Evolutionary conservation across 371 early-diverging fungal genomes (phyloP), one percentile per base, ranked within the genome.

Genomic region (Apophysomyces variabilis): DNA sequence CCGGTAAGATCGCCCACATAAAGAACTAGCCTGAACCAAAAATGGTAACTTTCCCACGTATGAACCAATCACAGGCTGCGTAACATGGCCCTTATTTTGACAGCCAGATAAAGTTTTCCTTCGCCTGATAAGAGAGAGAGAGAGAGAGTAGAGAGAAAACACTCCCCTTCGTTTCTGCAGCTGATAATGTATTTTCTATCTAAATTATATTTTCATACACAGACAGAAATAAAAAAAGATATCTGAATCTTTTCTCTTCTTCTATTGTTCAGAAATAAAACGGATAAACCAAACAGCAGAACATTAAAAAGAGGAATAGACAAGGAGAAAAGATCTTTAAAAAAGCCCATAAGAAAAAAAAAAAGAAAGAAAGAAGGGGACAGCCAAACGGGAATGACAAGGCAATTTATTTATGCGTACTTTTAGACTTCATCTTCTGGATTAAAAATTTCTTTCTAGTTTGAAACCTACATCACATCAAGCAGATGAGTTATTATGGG

Each of bases 21-120:
- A 43, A 45, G 32, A 50, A 50, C 5, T 18, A 21, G 9, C 21
- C 18, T 50, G 21, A 18, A 50, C 54, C 54, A 16, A 50, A 50
- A 50, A 50, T 59, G 60, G 69, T 37, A 68, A 58, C 63, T 70
- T 66, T 58, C 62, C 66, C 65, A 60, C 69, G 44, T 61, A 45
- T 36, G 65, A 65, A 68, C 69, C 69, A 68, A 68, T 68, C 69
- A 68, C 38, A 39, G 9, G 1, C 7, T 67, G 59, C 57, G 58
- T 47, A 38, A 5, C 21, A 6, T 18, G 9, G 54, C 21, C 54
- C 54, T 50, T 50, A 50, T 21, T 50, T 50, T 50, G 54, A 50
- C 54, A 50, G 54, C 54, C 54, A 50, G 54, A 50, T 50, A 50
- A 50, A 26, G 54, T 50, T 50, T 50, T 9, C 54, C 21, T 21